Evolutionary conservation across 139 green algal genomes (phyloP).

Genomic region (Micractinium sp.): DNA sequence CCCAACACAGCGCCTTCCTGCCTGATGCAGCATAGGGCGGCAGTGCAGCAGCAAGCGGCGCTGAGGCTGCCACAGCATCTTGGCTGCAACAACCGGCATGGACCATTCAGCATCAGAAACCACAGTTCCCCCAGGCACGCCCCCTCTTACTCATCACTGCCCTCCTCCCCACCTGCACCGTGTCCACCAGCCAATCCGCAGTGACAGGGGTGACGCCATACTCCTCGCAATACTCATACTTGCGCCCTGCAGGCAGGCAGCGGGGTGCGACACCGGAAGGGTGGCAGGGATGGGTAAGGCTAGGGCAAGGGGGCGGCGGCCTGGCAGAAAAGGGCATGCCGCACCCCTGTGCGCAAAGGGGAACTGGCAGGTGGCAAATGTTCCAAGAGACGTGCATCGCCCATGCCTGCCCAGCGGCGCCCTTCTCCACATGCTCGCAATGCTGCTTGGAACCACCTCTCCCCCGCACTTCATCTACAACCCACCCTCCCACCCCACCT

Average conservation of each 20-base stretch:
- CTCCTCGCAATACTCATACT: constrained; percentile 25
- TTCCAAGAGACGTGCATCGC: not conserved
- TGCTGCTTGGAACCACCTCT: not conserved
- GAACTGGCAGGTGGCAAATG: not conserved
- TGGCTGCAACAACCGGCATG: no score
- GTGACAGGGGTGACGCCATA: constrained; percentile 57
- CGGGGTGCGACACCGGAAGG: not conserved
- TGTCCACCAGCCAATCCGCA: constrained; percentile 59
- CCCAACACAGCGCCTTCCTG: no score
- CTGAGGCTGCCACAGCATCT: no score
- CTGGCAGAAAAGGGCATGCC: not conserved
- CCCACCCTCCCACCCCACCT: not conserved
- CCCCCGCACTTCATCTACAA: not conserved
- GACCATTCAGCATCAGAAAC: no score
- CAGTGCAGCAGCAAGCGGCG: no score
- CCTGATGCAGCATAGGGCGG: no score
- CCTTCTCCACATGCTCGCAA: no score
- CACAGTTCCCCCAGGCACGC: no score
- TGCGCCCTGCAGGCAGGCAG: constrained; percentile 22
- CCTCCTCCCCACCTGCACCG: constrained; percentile 2
- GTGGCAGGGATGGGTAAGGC: not conserved
- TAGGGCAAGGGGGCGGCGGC: not conserved
- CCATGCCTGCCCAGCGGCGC: no score
- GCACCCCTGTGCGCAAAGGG: no score
- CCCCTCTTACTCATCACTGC: no score